Evolutionary conservation across 345 rosid species (phyloP).

Genomic region (Physaria fendleri): DNA sequence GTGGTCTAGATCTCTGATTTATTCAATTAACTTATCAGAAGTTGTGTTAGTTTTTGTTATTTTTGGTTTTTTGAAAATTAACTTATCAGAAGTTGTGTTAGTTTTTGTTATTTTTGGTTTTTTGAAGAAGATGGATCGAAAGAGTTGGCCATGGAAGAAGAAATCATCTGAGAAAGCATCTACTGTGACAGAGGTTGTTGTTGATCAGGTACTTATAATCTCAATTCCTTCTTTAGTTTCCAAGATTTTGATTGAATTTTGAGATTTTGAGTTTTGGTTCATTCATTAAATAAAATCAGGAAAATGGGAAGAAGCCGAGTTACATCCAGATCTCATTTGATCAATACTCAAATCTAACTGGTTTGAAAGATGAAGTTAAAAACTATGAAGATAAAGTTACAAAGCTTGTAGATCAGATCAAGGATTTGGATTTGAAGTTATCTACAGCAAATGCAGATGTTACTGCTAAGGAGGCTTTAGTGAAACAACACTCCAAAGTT

Average conservation of each 20-base stretch:
- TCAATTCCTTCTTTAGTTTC: not conserved
- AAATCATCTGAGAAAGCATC: constrained; percentile 72
- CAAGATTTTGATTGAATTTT: not conserved
- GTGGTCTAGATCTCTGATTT: constrained; percentile 16
- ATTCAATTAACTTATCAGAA: too few relatives aligned
- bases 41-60: too few relatives aligned
- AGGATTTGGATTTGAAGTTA: constrained; percentile 64
- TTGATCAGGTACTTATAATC: constrained; percentile 25
- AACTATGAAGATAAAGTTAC: constrained; percentile 52
- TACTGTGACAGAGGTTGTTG: constrained; percentile 33
- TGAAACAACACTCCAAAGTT: constrained; percentile 95
- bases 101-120: too few relatives aligned
- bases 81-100: too few relatives aligned
- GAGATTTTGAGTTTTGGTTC: not conserved
- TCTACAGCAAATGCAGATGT: constrained; percentile 68
- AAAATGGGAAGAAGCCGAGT: constrained; percentile 58
- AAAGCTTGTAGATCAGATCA: constrained; percentile 60
- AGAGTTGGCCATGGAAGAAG: constrained; percentile 99
- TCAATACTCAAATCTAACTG: constrained; percentile 61
- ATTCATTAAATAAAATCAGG: constrained; percentile 36
- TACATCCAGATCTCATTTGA: constrained; percentile 86
- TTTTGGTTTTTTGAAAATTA: not conserved
- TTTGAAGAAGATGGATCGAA: constrained; percentile 68
- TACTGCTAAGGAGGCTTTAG: constrained; percentile 63
- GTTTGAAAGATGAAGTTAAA: constrained; percentile 68